Base-by-base conservation (phyloP, 805 yeast genomes). In the Dipodascopsis tothii region DNA sequence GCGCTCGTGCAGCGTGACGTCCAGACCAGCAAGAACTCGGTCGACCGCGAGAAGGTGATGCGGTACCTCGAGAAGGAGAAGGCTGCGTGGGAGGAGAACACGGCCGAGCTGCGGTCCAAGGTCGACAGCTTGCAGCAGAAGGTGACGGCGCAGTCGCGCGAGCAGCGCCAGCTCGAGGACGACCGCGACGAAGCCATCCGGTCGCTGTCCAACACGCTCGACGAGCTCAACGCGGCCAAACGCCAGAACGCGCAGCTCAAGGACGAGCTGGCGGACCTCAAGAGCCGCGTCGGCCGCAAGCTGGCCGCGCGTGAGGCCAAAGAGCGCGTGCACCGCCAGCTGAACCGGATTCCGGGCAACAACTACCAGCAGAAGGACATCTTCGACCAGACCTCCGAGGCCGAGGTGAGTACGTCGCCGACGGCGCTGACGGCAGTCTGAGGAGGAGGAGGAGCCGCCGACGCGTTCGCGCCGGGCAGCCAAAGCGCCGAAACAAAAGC, bases 121-220 rank as follows among this genome's bases (percentile, higher is more conserved):
- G 33, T 46, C 1, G 52, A 46, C 16, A 18, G 35, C 6, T 35
- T 49, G 4, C 41, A 49, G 38, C 34, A 38, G 2, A 44, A 48
- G 5, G 25, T 43, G 18, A 20, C 39, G 5, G 16, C 40, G 19
- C 48, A 49, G 28, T 33, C 17, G 17, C 17, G 27, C 7, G 19
- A 43, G 17, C 32, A 37, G 16, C 22, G 22, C 23, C 35, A 39
- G 9, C 35, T 46, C 9, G 51, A 49, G 35, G 45, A 37, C n/a
- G 53, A 49, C 35, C 44, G 48, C 16, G 37, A 40, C 20, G 43
- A 40, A 9, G 48, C 52, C 3, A 28, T 40, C 27, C 43, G 17
- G 34, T 28, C 41, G 5, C 30, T 49, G 18, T 9, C 34, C 9
- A 35, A 45, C 6, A 41, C 37, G 11, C 18, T 40, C 32, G 43